These are phyloP conservation scores for Drechslerella stenobrocha DNA, from an alignment of 2,329 filamentous ascomycete genomes.

Conservation along the genomic window DNA sequence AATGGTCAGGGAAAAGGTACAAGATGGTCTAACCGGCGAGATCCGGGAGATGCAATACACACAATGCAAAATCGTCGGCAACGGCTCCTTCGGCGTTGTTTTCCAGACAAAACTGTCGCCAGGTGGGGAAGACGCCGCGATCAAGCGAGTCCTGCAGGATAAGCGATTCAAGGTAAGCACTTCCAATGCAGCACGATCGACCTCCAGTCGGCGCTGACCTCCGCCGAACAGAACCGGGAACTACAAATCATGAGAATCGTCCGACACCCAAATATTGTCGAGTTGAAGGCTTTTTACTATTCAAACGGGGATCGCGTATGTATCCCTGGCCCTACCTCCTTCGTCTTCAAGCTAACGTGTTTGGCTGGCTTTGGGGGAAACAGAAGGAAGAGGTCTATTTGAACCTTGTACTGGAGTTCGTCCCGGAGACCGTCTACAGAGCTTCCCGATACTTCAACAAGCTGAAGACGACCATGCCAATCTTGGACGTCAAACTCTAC, in stretches of 20 bases:
- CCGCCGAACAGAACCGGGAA: slow-evolving; percentile 81
- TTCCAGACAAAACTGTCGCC: slow-evolving; percentile 98
- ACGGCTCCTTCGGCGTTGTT: slow-evolving; percentile 97
- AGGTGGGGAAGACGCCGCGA: slow-evolving; percentile 96
- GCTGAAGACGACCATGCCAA: slow-evolving; percentile 99
- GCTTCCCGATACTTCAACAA: slow-evolving; percentile 99
- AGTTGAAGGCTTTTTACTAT: slow-evolving; percentile 99
- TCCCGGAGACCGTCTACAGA: slow-evolving; percentile 96
- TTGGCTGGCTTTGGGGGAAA: slow-evolving; percentile 23
- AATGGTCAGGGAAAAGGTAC: slow-evolving; percentile 97
- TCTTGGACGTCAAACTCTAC: slow-evolving; percentile 97
- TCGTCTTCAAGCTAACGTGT: slow-evolving; percentile 7
- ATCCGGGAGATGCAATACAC: slow-evolving; percentile 97
- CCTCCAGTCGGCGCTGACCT: slow-evolving; percentile 11
- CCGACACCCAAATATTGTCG: slow-evolving; percentile 96
- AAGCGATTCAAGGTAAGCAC: slow-evolving; percentile 94
- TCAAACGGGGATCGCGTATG: slow-evolving; percentile 95
- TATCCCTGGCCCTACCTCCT: slow-evolving; percentile 49
- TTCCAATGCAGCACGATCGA: not conserved
- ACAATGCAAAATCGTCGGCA: slow-evolving; percentile 98
- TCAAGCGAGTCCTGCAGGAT: slow-evolving; percentile 98
- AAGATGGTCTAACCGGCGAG: slow-evolving; percentile 95
- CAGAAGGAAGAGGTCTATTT: slow-evolving; percentile 98
- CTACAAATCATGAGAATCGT: slow-evolving; percentile 99
- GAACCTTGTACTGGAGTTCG: slow-evolving; percentile 96